Base-by-base conservation (phyloP, 2,329 filamentous ascomycete species). In the Colletotrichum sp. region DNA sequence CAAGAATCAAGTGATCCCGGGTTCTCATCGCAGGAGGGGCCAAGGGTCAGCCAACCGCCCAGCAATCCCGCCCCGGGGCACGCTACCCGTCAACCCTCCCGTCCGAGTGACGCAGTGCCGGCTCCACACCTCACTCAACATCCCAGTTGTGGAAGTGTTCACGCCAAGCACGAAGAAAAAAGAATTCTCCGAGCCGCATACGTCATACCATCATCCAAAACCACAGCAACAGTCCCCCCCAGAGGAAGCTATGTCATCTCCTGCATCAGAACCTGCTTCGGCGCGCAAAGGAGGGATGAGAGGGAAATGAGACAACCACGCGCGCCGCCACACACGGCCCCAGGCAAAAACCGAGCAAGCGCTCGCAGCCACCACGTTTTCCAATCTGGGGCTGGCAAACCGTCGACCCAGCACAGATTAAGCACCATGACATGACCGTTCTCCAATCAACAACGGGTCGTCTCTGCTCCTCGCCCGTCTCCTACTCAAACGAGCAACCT, bases 371-470 rank as follows among this genome's bases (percentile, higher is more conserved):
- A 65, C 70, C 73, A 73, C 70, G 48, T 69, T 69, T 73, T 62
- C 68, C 30, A 48, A n/a, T 28, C 16, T 22, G n/a, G 16, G 60
- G 52, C 44, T 48, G 68, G 72, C 72, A 71, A n/a, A 39, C 57
- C 66, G 44, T 48, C 72, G 22, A 65, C 32, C 12, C 22, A 30
- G 52, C 12, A 26, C 16, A 68, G 59, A 64, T 70, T 70, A 32
- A 48, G 73, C 70, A 75, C 44, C 64, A 75, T 75, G 74, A 75
- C 74, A 73, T 73, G 59, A n/a, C 28, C 44, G 28, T 60, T 52
- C 69, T 39, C 69, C 72, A 72, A 72, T 68, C 63, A 68, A 24
- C 9, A 16, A 30, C 26, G 39, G 48, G 15, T 39, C 12, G 34
- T 24, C 15, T 26, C 57, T 44, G 52, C 10, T 36, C 22, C 34